Conservation (phyloP, 2,329 filamentous ascomycete genomes). For the Daldinia sp. region DNA sequence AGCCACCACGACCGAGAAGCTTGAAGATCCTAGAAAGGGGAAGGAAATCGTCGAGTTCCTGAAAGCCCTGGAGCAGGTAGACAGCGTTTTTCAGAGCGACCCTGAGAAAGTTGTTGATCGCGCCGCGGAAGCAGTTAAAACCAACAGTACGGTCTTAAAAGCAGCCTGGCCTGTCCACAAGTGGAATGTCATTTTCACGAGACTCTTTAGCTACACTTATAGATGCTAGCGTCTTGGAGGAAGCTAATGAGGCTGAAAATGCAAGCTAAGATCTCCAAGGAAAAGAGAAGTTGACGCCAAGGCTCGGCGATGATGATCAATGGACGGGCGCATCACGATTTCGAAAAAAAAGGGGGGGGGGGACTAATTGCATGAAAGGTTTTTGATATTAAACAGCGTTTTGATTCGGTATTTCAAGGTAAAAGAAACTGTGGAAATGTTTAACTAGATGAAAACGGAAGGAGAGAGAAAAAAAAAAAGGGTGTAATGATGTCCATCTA, state of each 20-base stretch:
- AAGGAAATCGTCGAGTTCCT: not conserved
- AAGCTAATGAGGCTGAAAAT: not conserved
- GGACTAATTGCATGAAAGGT: too few species aligned
- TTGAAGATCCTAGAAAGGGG: not conserved
- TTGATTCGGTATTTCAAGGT: too few species aligned
- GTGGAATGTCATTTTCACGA: not conserved
- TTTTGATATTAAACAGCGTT: too few species aligned
- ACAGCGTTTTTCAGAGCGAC: not conserved
- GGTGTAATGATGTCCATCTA: too few species aligned
- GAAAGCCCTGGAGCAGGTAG: not conserved
- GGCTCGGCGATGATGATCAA: too few species aligned
- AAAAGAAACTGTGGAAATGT: too few species aligned
- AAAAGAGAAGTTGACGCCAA: too few species aligned
- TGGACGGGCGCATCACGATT: too few species aligned
- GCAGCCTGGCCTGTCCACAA: not conserved
- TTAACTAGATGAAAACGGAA: too few species aligned
- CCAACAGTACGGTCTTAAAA: not conserved
- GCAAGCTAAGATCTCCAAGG: too few species aligned
- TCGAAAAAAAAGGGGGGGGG: too few species aligned
- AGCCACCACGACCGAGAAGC: not conserved
- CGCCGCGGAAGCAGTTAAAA: not conserved
- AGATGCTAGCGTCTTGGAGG: not conserved
- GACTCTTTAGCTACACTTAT: not conserved
- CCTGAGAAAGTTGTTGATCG: not conserved
- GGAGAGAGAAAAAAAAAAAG: too few species aligned